Evolutionary conservation across 768 basidiomycete genomes (phyloP), one percentile per base, ranked within the genome.

Genomic region (Agaricus bisporus): DNA sequence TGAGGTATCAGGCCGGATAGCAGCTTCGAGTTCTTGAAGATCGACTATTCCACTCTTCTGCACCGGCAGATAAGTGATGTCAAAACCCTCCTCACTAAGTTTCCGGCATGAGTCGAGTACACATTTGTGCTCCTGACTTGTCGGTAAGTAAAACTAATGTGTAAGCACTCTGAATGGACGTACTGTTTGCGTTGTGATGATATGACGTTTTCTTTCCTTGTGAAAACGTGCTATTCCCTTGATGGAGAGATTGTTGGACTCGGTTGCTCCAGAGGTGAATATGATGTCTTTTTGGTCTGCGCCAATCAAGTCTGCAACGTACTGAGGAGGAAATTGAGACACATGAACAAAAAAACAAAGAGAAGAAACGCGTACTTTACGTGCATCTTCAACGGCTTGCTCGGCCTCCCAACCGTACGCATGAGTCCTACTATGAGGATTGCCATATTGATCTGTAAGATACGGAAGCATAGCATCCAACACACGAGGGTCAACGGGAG

Each of bases 371-470:
- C 62, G 32, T 48, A 85, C 93, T 78, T 90, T 85, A 50, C 97
- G 82, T 2, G 93, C 95, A 57, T 86, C 83, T 65, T 98, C 97
- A 6, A 97, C 91, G 0, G 88, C 97, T 63, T 86, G 78, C 64
- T 99, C 97, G 5, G 95, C 92, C 71, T 99, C 97, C 97, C 97
- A 99, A 3, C 97, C 97, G 68, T 98, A 99, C 0, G 97, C 93
- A 70, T 99, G 97, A 26, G 97, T 98, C 52, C 97, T 83, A 67
- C 92, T 95, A 66, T 98, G 97, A 8, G 97, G 95, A 70, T 98
- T 99, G 4, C 97, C 97, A 64, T 88, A 98, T 66, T 92, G 91
- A 66, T 98, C 91, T 4, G 94, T 95, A 59, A 95, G 72, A 70
- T 82, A 98, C 0, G 97, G 97, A 22, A 99, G 75, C 95, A 98